Evolutionary conservation across 164 flowering plant species (phyloP).

Genomic region (Paratinospora sagittata): DNA sequence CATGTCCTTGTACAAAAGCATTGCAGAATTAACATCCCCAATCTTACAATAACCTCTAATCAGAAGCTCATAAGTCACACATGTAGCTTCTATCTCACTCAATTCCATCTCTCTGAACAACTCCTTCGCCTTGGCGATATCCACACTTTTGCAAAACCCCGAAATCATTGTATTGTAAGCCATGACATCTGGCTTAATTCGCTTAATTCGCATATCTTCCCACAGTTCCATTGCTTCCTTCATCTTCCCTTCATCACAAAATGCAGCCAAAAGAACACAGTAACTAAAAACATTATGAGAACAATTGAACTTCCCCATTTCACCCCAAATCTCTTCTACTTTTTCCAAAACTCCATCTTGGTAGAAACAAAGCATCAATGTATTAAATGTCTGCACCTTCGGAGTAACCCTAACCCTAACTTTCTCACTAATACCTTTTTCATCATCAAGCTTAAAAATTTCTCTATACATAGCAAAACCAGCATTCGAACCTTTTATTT

Average conservation of each 20-base stretch:
- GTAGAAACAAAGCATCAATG: constrained; percentile 50
- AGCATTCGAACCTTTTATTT: constrained; percentile 32
- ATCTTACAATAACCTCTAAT: constrained; percentile 55
- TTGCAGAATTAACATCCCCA: constrained; percentile 51
- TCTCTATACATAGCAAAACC: constrained; percentile 43
- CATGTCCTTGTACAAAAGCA: constrained; percentile 56
- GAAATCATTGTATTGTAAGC: constrained; percentile 66
- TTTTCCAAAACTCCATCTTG: constrained; percentile 38
- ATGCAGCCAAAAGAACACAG: constrained; percentile 49
- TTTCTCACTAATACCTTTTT: constrained; percentile 6
- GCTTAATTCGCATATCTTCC: constrained; percentile 53
- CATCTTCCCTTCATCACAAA: constrained; percentile 52
- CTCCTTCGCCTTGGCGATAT: constrained; percentile 52
- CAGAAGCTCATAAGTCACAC: constrained; percentile 62
- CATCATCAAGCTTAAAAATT: constrained; percentile 38
- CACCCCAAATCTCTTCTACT: constrained; percentile 47
- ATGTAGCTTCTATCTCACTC: constrained; percentile 43
- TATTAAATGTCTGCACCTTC: constrained; percentile 56
- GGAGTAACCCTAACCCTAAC: constrained; percentile 31
- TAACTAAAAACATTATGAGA: constrained; percentile 51
- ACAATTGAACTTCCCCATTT: constrained; percentile 40
- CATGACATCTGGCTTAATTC: constrained; percentile 46
- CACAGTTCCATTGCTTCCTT: constrained; percentile 50
- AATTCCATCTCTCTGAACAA: constrained; percentile 54
- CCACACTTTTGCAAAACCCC: constrained; percentile 49